These are phyloP conservation scores for Malassezia pachydermatis DNA, from an alignment of 1,284 basidiomycete genomes.

Conservation along the genomic window DNA sequence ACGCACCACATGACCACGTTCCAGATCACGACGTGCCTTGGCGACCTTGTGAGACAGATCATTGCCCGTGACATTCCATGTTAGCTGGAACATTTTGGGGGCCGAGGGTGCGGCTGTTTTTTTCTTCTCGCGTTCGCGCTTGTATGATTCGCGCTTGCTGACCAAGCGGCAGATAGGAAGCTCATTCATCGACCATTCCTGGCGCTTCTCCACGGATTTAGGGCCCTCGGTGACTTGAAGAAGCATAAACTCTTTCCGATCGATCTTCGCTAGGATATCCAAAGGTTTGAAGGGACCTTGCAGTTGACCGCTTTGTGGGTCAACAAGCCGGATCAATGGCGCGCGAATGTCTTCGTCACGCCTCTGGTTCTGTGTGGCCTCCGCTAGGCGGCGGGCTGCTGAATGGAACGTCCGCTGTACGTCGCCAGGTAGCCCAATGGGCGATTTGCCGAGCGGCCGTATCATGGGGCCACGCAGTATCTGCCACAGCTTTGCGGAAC, in stretches of 20 bases:
- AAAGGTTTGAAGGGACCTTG: slow-evolving; percentile 23
- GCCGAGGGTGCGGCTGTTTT: neutral
- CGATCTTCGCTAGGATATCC: slow-evolving; percentile 29
- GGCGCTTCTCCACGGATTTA: neutral
- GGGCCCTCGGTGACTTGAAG: slow-evolving; percentile 27
- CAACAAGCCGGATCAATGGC: slow-evolving; percentile 26
- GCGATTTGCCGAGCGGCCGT: slow-evolving; percentile 30
- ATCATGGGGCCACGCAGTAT: slow-evolving; percentile 32
- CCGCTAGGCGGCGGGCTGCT: neutral
- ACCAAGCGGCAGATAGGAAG: slow-evolving; percentile 49
- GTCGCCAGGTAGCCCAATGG: slow-evolving; percentile 40
- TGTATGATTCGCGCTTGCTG: slow-evolving; percentile 48
- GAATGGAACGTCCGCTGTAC: slow-evolving; percentile 2
- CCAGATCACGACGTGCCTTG: slow-evolving; percentile 25
- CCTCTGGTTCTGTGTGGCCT: slow-evolving; percentile 2
- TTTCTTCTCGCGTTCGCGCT: slow-evolving; percentile 21
- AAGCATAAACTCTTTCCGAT: slow-evolving; percentile 28
- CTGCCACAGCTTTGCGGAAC: slow-evolving; percentile 29
- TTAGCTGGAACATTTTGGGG: slow-evolving; percentile 30
- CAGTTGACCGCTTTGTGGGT: slow-evolving; percentile 30
- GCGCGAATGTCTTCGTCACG: slow-evolving; percentile 25
- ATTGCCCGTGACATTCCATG: slow-evolving; percentile 30
- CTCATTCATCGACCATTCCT: slow-evolving; percentile 15
- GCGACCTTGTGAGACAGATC: slow-evolving; percentile 34
- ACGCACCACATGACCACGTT: slow-evolving; percentile 9